A percentile compares a stretch with the other conserved stretches of the same genome.
Evolutionary conservation across 768 basidiomycete genomes (phyloP).

Genomic region (Trametes cinnabarina): DNA sequence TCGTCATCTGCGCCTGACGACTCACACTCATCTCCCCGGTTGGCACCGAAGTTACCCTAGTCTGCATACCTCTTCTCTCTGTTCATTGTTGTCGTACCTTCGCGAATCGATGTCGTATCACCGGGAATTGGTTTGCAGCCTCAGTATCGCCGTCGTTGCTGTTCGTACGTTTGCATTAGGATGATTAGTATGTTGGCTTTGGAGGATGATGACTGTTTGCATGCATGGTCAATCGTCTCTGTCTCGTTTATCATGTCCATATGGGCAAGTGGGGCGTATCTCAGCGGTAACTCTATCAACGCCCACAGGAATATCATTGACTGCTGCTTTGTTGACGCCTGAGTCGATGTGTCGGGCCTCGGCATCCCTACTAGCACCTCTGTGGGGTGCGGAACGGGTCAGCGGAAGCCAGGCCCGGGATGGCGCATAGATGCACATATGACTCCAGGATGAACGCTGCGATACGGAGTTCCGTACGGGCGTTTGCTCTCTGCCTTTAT

Average conservation of each 20-base stretch:
- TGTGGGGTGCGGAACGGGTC: not conserved
- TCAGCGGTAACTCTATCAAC: too few relatives aligned
- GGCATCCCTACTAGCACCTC: too few relatives aligned
- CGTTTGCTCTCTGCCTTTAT: not conserved
- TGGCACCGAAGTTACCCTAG: conserved; percentile 30
- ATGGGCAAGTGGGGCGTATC: too few relatives aligned
- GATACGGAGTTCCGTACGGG: not conserved
- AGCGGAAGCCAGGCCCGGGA: not conserved
- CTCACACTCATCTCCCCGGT: conserved; percentile 15
- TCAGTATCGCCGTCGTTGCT: too few relatives aligned
- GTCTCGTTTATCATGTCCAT: too few relatives aligned
- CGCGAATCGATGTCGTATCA: conserved; percentile 20
- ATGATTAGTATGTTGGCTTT: too few relatives aligned
- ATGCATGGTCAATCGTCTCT: too few relatives aligned
- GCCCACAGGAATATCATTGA: too few relatives aligned
- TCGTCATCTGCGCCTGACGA: conserved; percentile 15
- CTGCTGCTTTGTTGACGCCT: too few relatives aligned
- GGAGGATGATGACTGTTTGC: too few relatives aligned
- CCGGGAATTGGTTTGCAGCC: conserved; percentile 4
- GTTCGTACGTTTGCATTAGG: too few relatives aligned
- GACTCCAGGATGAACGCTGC: not conserved
- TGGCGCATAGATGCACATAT: not conserved
- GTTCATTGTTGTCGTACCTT: conserved; percentile 22
- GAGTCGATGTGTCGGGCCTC: too few relatives aligned
- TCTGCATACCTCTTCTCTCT: conserved; percentile 27